A percentile compares a stretch with the other conserved stretches of the same genome.
Evolutionary conservation across 306 rosid species (phyloP).

Genomic region (Dalbergia oliveri): DNA sequence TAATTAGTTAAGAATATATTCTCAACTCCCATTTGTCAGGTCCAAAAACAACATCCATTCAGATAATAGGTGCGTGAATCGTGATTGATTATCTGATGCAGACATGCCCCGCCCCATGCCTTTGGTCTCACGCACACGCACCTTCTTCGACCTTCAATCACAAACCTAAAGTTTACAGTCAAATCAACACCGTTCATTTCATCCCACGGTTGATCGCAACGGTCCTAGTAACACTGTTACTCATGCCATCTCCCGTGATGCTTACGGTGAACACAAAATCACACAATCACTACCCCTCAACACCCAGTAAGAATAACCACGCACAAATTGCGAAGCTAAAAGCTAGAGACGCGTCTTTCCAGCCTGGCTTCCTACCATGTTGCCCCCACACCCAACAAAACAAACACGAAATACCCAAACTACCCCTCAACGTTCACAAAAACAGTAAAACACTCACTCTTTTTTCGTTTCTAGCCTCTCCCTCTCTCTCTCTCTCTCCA

Average conservation of each 20-base stretch:
- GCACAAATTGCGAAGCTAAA: conserved; percentile 19
- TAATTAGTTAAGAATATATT: background rate
- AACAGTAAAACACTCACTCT: background rate
- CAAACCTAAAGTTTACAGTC: background rate
- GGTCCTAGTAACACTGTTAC: background rate
- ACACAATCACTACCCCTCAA: background rate
- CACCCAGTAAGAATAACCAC: background rate
- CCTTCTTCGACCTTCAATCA: background rate
- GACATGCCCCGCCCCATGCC: conserved; percentile 31
- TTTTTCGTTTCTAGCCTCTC: background rate
- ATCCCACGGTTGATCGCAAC: background rate
- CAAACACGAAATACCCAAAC: conserved; percentile 24
- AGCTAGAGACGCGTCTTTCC: conserved; percentile 55
- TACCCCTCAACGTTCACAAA: conserved; percentile 39
- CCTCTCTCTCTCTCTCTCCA: too few relatives aligned
- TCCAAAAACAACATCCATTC: background rate
- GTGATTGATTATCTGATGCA: conserved; percentile 15
- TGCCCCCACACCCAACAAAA: conserved; percentile 35
- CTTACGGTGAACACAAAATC: background rate
- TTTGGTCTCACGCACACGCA: background rate
- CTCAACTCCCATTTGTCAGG: background rate
- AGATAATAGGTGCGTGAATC: background rate
- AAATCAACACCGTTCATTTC: conserved; percentile 31
- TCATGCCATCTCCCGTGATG: background rate
- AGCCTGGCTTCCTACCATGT: conserved; percentile 59